Base-by-base conservation (phyloP, 2,329 filamentous ascomycete species). In the Ascocoryne sarcoides region DNA sequence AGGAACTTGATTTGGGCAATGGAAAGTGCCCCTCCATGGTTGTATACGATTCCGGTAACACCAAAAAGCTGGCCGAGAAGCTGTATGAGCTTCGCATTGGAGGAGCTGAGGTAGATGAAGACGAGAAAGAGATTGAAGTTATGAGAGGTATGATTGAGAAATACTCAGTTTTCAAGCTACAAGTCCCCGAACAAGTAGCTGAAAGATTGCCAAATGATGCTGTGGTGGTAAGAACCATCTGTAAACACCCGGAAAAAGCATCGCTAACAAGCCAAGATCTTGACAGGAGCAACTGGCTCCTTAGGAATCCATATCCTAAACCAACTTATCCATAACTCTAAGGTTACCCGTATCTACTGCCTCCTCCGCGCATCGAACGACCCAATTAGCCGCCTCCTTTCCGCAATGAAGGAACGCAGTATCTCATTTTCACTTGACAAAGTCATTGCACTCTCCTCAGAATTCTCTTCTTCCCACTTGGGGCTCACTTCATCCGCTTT, bases 241-340 rank as follows among this genome's bases (percentile, higher is more conserved):
- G n/a, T n/a, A n/a, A n/a, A n/a, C n/a, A n/a, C n/a, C n/a, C n/a
- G n/a, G n/a, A n/a, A n/a, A n/a, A n/a, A n/a, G n/a, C n/a, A n/a
- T n/a, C n/a, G n/a, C n/a, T 21, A 16, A 16, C 23, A 23, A 31
- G 4, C 37, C 17, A 26, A 64, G 56, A 58, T 78, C 1, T 56
- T 84, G 3, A 84, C 79, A 0, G 80, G 80, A 2, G 70, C 72
- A 0, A 84, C 80, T 0, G 80, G 80, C 1, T 79, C 77, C 2
- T 64, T 84, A 0, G 80, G 80, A 1, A 67, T 74, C 0, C 76
- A 81, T 48, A 62, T 80, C 1, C 64, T 76, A 2, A 68, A 71
- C 3, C 70, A 76, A n/a, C 67, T 84, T 10, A 69, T 73, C 2
- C 64, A 68, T 2, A 65, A 73, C n/a, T 66, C 73, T 9, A 71